phyloP scores from a whole-genome alignment of 306 rosid genomes.

The Abrus pulchellus region DNA sequence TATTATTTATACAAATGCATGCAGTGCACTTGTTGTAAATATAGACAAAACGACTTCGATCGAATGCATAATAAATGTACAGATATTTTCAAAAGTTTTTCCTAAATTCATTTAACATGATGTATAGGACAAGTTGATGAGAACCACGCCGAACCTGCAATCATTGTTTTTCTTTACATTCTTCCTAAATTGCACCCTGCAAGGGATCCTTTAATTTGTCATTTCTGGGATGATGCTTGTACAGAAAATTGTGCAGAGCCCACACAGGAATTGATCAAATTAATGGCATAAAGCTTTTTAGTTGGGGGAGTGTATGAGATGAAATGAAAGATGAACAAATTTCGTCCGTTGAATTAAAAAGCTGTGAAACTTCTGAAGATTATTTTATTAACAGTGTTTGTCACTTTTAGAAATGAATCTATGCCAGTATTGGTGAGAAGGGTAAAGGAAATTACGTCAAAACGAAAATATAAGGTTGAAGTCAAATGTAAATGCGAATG shows the following conservation, averaged over 20 bases:
- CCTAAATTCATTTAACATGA: constrained; percentile 33
- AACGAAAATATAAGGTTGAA: not conserved
- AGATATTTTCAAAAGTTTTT: no score
- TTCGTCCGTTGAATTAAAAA: not conserved
- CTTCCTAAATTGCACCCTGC: constrained; percentile 2
- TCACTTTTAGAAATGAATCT: constrained; percentile 9
- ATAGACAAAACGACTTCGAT: no score
- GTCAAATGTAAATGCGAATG: not conserved
- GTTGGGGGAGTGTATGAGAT: not conserved
- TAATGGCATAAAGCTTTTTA: not conserved
- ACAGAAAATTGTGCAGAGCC: not conserved
- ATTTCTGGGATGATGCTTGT: not conserved
- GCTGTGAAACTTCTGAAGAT: not conserved
- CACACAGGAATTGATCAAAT: not conserved
- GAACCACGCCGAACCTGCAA: not conserved
- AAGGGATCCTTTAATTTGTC: constrained; percentile 22
- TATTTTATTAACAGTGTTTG: not conserved
- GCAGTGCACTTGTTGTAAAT: no score
- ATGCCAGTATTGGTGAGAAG: not conserved
- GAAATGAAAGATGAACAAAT: not conserved
- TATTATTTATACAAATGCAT: no score
- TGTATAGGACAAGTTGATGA: constrained; percentile 1
- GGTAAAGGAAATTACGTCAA: not conserved
- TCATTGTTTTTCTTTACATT: constrained; percentile 27
- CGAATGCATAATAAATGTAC: no score